phyloP scores from a whole-genome alignment of 176 grass and related monocot genomes.

The Hsuehochloa calcarea region DNA sequence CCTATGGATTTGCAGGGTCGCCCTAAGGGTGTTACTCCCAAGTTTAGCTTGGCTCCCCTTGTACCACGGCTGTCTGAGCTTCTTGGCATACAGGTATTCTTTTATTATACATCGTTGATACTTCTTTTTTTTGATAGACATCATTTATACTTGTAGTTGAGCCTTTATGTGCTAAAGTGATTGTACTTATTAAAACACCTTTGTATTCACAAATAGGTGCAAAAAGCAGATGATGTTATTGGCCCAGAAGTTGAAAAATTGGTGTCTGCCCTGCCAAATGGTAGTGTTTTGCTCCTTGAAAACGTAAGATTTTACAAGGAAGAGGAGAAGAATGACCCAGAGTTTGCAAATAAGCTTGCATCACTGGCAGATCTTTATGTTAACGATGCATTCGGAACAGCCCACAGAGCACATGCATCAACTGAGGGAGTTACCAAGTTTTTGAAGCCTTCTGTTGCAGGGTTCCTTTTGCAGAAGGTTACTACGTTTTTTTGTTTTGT shows the following conservation, averaged over 20 bases:
- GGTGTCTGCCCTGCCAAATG: slow-evolving; percentile 44
- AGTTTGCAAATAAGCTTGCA: slow-evolving; percentile 72
- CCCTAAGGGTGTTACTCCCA: slow-evolving; percentile 75
- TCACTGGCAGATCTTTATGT: slow-evolving; percentile 60
- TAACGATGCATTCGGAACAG: slow-evolving; percentile 77
- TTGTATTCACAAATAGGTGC: slow-evolving; percentile 39
- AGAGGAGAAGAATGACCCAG: slow-evolving; percentile 77
- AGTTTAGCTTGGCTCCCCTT: slow-evolving; percentile 63
- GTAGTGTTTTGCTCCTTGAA: slow-evolving; percentile 65
- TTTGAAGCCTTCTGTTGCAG: slow-evolving; percentile 65
- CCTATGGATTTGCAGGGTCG: slow-evolving; percentile 55
- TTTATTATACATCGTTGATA: not conserved
- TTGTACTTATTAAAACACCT: not conserved
- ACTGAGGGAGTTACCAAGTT: slow-evolving; percentile 80
- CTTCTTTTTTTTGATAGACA: not conserved
- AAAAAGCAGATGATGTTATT: slow-evolving; percentile 63
- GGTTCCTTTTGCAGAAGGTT: slow-evolving; percentile 80
- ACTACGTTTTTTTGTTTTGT: not conserved
- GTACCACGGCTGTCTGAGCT: slow-evolving; percentile 67
- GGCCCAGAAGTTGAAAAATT: slow-evolving; percentile 67
- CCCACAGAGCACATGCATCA: slow-evolving; percentile 74
- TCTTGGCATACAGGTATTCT: slow-evolving; percentile 56
- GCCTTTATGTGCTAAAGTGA: not conserved
- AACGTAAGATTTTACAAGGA: slow-evolving; percentile 86
- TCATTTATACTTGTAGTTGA: not conserved